phyloP scores from a whole-genome alignment of 768 basidiomycete genomes.

The Psilocybe subaeruginosa region DNA sequence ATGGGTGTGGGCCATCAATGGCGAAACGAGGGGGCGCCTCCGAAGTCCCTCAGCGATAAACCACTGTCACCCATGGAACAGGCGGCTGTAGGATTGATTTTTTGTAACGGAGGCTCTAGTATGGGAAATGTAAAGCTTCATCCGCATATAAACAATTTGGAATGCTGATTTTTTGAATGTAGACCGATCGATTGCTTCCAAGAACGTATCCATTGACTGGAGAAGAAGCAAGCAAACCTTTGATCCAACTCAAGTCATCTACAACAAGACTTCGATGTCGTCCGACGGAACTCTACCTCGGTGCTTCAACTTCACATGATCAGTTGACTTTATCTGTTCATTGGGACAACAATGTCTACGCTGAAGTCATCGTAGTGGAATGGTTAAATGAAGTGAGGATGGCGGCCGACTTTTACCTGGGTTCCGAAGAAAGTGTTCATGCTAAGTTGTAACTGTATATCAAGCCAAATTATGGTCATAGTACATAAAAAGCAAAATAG shows the following conservation, averaged over 20 bases:
- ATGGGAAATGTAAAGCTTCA: conserved; percentile 40
- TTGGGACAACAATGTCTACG: conserved; percentile 51
- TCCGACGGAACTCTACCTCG: conserved; percentile 51
- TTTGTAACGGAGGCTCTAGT: conserved; percentile 37
- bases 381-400: conserved; percentile 49
- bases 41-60: conserved; percentile 10
- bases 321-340: conserved; percentile 37
- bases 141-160: no score
- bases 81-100: conserved; percentile 25
- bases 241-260: conserved; percentile 22
- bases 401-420: conserved; percentile 35
- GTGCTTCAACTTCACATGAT: conserved; percentile 35
- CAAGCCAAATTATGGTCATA: background rate
- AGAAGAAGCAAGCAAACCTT: conserved; percentile 4
- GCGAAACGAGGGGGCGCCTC: conserved; percentile 13
- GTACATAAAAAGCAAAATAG: conserved; percentile 2
- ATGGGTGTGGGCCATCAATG: conserved; percentile 20
- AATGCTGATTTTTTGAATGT: background rate
- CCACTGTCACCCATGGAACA: conserved; percentile 30
- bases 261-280: conserved; percentile 39
- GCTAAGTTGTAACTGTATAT: conserved; percentile 7
- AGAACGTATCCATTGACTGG: conserved; percentile 33
- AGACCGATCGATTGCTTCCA: conserved; percentile 41
- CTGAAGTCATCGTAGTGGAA: conserved; percentile 40
- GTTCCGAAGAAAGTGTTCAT: conserved; percentile 9